A percentile compares a stretch with the other conserved stretches of the same genome.
These are phyloP conservation scores for Huntiella moniliformis DNA, from an alignment of 2,329 filamentous ascomycete genomes.

Conservation along the genomic window DNA sequence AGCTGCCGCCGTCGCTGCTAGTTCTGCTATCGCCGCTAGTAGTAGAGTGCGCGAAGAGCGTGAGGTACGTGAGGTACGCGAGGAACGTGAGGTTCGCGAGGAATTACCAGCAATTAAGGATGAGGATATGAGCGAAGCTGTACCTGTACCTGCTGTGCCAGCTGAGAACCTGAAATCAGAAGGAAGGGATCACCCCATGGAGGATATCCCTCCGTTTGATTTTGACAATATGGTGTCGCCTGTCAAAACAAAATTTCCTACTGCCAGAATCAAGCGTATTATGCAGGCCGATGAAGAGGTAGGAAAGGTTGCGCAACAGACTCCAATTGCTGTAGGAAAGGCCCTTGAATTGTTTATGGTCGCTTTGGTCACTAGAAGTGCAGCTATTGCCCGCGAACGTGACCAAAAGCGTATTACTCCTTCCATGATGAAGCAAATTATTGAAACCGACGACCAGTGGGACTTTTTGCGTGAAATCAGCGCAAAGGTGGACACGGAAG, in stretches of 20 bases:
- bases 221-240: constrained; percentile 40
- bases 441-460: constrained; percentile 76
- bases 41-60: background rate
- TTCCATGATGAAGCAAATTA: constrained; percentile 76
- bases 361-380: constrained; percentile 72
- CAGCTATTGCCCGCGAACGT: constrained; percentile 62
- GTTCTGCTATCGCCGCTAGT: constrained; percentile 9
- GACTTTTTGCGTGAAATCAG: constrained; percentile 90
- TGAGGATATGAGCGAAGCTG: constrained; percentile 17
- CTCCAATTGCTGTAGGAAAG: constrained; percentile 87
- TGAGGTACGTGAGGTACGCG: background rate
- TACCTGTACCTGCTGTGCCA: constrained; percentile 12
- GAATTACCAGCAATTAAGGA: constrained; percentile 21
- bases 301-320: constrained; percentile 94
- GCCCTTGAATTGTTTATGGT: constrained; percentile 98
- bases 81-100: constrained; percentile 5
- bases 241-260: constrained; percentile 90
- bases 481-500: constrained; percentile 48
- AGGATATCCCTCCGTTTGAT: constrained; percentile 9
- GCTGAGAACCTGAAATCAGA: background rate
- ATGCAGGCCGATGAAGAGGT: constrained; percentile 99
- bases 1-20: constrained; percentile 15
- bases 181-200: no score
- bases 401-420: constrained; percentile 81
- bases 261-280: constrained; percentile 92